phyloP scores from a whole-genome alignment of 192 early-diverging fungal genomes.

The Backusella westeae region DNA sequence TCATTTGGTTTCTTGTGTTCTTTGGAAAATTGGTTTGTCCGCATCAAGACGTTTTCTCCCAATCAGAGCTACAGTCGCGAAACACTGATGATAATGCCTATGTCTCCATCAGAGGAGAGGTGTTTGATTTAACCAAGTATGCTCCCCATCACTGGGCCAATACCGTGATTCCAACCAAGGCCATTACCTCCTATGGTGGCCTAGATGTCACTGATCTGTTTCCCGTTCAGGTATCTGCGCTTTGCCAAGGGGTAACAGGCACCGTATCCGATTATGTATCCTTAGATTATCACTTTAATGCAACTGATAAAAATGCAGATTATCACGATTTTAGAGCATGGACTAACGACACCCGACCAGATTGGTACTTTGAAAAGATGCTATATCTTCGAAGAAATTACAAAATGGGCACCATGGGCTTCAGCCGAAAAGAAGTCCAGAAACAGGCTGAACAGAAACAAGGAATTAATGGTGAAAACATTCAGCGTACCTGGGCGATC shows the following conservation, averaged over 20 bases:
- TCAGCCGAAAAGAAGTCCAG: conserved; percentile 52
- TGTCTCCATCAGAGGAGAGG: conserved; percentile 72
- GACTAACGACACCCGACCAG: conserved; percentile 56
- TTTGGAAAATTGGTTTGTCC: conserved; percentile 75
- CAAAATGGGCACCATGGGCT: conserved; percentile 66
- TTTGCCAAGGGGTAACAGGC: conserved; percentile 40
- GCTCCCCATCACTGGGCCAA: conserved; percentile 49
- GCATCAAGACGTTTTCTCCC: conserved; percentile 68
- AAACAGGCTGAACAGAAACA: conserved; percentile 42
- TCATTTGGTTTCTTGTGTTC: conserved; percentile 83
- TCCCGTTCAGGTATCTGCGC: conserved; percentile 69
- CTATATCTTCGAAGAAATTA: conserved; percentile 56
- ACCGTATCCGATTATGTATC: conserved; percentile 43
- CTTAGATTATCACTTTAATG: conserved; percentile 49
- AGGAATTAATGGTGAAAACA: conserved; percentile 29
- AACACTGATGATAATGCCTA: conserved; percentile 52
- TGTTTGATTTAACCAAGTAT: conserved; percentile 75
- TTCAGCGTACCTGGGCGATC: conserved; percentile 54
- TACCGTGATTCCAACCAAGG: conserved; percentile 50
- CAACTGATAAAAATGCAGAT: conserved; percentile 47
- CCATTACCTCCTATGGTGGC: conserved; percentile 59
- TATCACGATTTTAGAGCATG: conserved; percentile 73
- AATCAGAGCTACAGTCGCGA: conserved; percentile 45
- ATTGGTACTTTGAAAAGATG: conserved; percentile 68
- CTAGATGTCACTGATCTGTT: conserved; percentile 62